Base-by-base conservation (phyloP, 192 early-diverging fungal genomes). In the Kickxella alabastrina region DNA sequence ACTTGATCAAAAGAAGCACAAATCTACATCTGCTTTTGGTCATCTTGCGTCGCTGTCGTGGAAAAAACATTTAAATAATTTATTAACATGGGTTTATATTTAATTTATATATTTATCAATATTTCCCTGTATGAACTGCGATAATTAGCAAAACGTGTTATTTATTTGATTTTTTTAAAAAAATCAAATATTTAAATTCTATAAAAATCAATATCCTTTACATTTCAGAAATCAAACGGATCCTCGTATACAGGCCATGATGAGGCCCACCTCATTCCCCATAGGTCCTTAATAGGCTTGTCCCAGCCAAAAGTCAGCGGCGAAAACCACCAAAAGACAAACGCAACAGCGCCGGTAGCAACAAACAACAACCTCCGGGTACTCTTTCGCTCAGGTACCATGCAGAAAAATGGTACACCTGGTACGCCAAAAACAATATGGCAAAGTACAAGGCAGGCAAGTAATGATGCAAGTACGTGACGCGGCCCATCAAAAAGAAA, bases 401-500 rank as follows among this genome's bases (percentile, higher is more conserved):
- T 4, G 23, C 12, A 36, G 68, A 31, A 10, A 79, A 26, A 58
- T 84, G 79, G 69, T 86, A 82, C 12, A 80, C 50, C 45, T 82
- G 56, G 54, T 76, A 78, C 7, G 68, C 69, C 17, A 81, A 51
- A 39, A 78, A 68, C 57, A 89, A 70, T 22, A 89, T 82, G 45
- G 69, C 81, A 74, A 86, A 89, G 74, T 86, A 89, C 35, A 87
- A 64, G 0, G 85, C 83, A 7, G 87, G 87, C 63, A 89, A 80
- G 43, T 86, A 86, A 67, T 87, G 87, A 65, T 89, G 87, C 32
- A 89, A 65, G 36, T 88, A 88, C 2, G 82, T 86, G 53, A 88
- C 86, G 28, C 87, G 80, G 44, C 85, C 87, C 87, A 89, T 89
- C 52, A 87, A 72, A 59, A 61, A 86, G 63, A 87, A 87, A n/a